Evolutionary conservation across 208 protist species (phyloP).

Genomic region (Wallacemonas sp.): DNA sequence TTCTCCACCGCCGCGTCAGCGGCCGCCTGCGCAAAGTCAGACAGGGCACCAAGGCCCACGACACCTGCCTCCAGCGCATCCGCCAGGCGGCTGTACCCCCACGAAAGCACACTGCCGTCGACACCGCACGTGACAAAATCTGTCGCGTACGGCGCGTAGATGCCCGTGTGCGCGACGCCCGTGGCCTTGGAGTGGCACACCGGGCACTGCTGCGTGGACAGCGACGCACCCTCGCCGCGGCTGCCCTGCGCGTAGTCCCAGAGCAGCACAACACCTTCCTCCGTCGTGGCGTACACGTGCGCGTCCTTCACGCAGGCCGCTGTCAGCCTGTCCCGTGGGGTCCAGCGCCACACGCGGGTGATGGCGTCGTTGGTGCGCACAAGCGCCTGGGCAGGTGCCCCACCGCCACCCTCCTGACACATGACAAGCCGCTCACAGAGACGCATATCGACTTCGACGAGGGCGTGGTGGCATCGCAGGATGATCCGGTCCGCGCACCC

Average conservation of each 20-base stretch:
- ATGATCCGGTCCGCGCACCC: conserved; percentile 30
- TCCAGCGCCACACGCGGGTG: conserved; percentile 56
- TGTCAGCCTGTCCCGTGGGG: conserved; percentile 52
- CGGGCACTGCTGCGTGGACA: background rate
- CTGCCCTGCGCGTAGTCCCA: conserved; percentile 51
- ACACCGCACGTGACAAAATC: conserved; percentile 55
- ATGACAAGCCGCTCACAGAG: conserved; percentile 8
- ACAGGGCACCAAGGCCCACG: background rate
- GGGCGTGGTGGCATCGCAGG: conserved; percentile 27
- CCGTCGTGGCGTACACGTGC: conserved; percentile 50
- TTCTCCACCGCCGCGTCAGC: conserved; percentile 10
- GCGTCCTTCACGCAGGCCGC: conserved; percentile 45
- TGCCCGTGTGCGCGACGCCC: conserved; percentile 34
- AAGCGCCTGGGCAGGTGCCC: background rate
- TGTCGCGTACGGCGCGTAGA: conserved; percentile 60
- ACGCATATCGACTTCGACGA: conserved; percentile 33
- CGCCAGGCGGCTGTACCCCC: conserved; percentile 18
- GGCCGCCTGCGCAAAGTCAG: conserved; percentile 17
- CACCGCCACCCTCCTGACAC: background rate
- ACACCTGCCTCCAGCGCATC: conserved; percentile 1
- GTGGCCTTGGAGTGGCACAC: conserved; percentile 24
- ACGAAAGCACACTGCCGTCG: conserved; percentile 47
- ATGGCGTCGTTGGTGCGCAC: conserved; percentile 26
- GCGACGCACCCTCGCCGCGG: conserved; percentile 4
- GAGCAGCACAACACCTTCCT: conserved; percentile 52